Evolutionary conservation across 345 rosid species (phyloP).

Genomic region (Populus simonii): DNA sequence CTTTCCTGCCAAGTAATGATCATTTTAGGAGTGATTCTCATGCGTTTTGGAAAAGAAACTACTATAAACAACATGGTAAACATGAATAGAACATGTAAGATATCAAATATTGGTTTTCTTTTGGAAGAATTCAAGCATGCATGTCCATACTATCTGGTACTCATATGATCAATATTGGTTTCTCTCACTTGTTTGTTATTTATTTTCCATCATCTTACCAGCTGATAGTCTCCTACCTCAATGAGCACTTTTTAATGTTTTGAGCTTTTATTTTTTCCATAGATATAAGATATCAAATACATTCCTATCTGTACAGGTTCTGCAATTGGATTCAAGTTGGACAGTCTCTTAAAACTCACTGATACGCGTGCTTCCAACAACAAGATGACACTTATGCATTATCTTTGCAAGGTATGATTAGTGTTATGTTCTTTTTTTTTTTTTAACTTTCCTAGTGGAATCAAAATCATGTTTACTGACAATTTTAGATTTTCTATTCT

Average conservation of each 20-base stretch:
- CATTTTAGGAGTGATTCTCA: not conserved
- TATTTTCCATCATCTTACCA: not conserved
- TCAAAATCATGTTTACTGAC: not conserved
- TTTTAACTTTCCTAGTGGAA: not conserved
- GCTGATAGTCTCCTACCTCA: not conserved
- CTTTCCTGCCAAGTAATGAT: not conserved
- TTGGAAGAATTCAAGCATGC: not conserved
- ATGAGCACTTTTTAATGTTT: not conserved
- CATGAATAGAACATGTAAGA: not conserved
- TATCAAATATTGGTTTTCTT: not conserved
- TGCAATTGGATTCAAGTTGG: slow-evolving; percentile 97
- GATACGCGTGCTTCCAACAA: slow-evolving; percentile 90
- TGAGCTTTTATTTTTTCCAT: not conserved
- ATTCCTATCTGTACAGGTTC: slow-evolving; percentile 58
- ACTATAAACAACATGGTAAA: not conserved
- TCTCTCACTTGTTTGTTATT: not conserved
- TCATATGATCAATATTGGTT: too few relatives aligned
- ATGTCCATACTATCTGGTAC: not conserved
- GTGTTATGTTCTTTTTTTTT: not conserved
- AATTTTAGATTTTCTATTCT: not conserved
- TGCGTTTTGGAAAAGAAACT: not conserved
- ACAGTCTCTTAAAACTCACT: slow-evolving; percentile 85
- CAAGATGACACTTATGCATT: slow-evolving; percentile 99
- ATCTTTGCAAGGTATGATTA: slow-evolving; percentile 80
- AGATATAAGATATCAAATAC: slow-evolving; percentile 12